Evolutionary conservation across 805 yeast genomes (phyloP), one percentile per base, ranked within the genome.

Genomic region (Sungouiella thailandica): DNA sequence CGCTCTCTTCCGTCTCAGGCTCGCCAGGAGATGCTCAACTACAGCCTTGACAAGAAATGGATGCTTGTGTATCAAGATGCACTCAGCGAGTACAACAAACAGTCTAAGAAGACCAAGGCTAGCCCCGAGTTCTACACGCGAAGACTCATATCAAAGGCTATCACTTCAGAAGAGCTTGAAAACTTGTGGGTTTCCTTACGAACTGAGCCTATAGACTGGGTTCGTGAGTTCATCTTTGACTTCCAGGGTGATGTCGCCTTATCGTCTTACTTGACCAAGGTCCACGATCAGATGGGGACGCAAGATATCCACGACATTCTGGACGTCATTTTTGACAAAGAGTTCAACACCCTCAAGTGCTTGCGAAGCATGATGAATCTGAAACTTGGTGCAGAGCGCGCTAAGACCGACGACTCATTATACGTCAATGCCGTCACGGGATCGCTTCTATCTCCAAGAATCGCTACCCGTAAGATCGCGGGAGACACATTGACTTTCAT

Each of bases 161-260:
- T 89, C 34, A 67, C 83, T 1, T 62, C 77, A 4, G 76, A 75
- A 33, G 86, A 89, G 54, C 65, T 90, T 43, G 85, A 83, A 25
- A 84, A 84, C 46, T 69, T 93, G 33, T 86, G 93, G 83, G 96
- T 93, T 5, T 86, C 95, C 29, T 66, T 90, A 27, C 76, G 97
- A 43, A 87, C 97, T 0, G 97, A 90, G 53, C 88, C 89, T 16
- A 62, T 66, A 13, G 70, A 62, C 36, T 90, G 97, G 97, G 93
- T 86, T 0, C 69, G 75, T 31, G 70, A 67, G 15, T 93, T 93
- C 49, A 68, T 87, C n/a, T 62, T 56, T 40, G 77, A 70, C 32
- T 70, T 76, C 28, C 94, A 86, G 54, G 97, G 97, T 7, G 87
- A 83, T 39, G 72, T 80, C 7, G 83, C 87, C 0, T 68, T 93